Evolutionary conservation across 2,329 filamentous ascomycete genomes (phyloP).

Genomic region (Pseudocercospora macadamiae): DNA sequence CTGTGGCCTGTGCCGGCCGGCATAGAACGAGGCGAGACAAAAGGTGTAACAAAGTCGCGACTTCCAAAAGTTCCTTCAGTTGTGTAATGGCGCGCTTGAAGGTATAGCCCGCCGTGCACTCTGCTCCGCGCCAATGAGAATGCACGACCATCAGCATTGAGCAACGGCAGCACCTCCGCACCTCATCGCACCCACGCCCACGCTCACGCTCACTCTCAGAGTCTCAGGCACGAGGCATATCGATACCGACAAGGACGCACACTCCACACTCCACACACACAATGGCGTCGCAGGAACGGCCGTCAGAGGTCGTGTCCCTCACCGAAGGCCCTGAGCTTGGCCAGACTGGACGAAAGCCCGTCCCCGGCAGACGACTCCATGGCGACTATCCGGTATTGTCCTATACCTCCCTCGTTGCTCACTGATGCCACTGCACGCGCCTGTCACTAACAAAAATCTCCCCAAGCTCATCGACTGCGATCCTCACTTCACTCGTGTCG

Average conservation of each 20-base stretch:
- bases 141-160: not conserved
- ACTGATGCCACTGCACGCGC: no score
- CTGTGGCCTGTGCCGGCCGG: constrained; percentile 1
- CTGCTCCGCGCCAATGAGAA: constrained; percentile 1
- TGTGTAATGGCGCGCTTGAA: not conserved
- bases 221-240: not conserved
- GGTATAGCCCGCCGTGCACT: not conserved
- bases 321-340: constrained; percentile 37
- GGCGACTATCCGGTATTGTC: constrained; percentile 81
- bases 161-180: not conserved
- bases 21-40: no score
- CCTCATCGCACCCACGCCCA: no score
- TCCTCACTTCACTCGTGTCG: constrained; percentile 89
- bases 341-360: constrained; percentile 32
- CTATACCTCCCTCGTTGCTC: constrained; percentile 6
- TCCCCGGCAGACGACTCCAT: constrained; percentile 74
- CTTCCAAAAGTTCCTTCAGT: constrained; percentile 1
- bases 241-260: not conserved
- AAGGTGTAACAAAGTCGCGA: not conserved
- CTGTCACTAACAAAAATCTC: constrained; percentile 29
- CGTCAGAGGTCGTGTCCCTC: constrained; percentile 25
- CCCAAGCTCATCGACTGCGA: constrained; percentile 95
- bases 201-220: constrained; percentile 1
- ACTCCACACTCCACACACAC: not conserved
- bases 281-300: constrained; percentile 28